phyloP scores from a whole-genome alignment of 2,329 filamentous ascomycete species.

The Pseudopyricularia javanii region DNA sequence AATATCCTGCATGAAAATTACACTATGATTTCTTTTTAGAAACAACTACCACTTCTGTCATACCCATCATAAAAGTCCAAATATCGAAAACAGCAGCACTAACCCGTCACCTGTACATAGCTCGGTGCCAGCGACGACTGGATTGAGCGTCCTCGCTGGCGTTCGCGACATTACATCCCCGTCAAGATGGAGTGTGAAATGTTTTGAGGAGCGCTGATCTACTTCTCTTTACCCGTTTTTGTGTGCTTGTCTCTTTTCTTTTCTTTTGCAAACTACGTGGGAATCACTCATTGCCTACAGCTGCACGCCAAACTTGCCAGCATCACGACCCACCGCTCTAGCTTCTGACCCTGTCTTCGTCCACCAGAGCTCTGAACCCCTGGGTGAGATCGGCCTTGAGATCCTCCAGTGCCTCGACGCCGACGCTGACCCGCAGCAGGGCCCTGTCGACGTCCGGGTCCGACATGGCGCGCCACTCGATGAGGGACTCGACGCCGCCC shows the following conservation, averaged over 20 bases:
- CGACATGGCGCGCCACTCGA: slow-evolving; percentile 92
- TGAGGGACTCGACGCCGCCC: slow-evolving; percentile 86
- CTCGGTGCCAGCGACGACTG: neutral
- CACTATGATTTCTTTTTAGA: too few relatives aligned
- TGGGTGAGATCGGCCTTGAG: slow-evolving; percentile 61
- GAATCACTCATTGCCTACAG: too few relatives aligned
- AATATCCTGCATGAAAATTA: too few relatives aligned
- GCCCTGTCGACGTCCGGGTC: slow-evolving; percentile 60
- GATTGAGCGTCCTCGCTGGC: neutral
- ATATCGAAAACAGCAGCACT: too few relatives aligned
- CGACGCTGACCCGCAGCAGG: slow-evolving; percentile 71
- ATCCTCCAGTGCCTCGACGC: slow-evolving; percentile 80
- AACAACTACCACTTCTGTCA: too few relatives aligned
- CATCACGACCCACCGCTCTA: neutral
- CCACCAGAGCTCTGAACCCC: slow-evolving; percentile 46
- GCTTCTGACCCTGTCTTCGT: slow-evolving; percentile 11
- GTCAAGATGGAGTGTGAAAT: neutral
- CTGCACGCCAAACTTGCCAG: too few relatives aligned
- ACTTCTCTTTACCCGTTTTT: neutral
- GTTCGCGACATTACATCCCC: neutral
- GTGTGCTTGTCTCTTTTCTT: neutral
- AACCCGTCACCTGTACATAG: too few relatives aligned
- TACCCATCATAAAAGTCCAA: too few relatives aligned
- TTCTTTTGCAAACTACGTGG: neutral
- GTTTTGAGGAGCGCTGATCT: neutral